Conservation (phyloP, 768 basidiomycete species). For the Asterophora lycoperdoides region DNA sequence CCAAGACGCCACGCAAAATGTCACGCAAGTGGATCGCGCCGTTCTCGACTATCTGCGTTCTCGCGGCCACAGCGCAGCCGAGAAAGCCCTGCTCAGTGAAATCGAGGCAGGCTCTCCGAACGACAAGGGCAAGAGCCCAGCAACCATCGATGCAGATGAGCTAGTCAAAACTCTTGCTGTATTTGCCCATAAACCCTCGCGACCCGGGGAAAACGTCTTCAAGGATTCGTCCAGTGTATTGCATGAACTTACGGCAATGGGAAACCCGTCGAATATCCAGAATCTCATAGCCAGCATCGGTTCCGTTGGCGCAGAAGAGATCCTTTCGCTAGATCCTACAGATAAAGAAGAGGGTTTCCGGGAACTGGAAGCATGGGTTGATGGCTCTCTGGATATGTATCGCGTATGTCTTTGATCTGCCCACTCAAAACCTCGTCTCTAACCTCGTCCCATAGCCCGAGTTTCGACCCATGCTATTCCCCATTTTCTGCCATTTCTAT, state of each 20-base stretch:
- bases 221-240: conserved; percentile 64
- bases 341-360: conserved; percentile 84
- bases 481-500: conserved; percentile 97
- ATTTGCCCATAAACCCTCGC: conserved; percentile 63
- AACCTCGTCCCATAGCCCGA: conserved; percentile 59
- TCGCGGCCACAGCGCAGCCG: conserved; percentile 44
- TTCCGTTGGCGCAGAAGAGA: conserved; percentile 77
- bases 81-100: conserved; percentile 44
- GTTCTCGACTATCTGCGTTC: conserved; percentile 48
- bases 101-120: conserved; percentile 40
- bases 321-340: conserved; percentile 74
- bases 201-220: conserved; percentile 65
- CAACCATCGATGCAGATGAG: conserved; percentile 45
- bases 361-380: conserved; percentile 85
- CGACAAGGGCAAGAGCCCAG: conserved; percentile 38
- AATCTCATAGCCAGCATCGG: conserved; percentile 74
- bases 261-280: conserved; percentile 69
- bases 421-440: background rate
- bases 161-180: conserved; percentile 56
- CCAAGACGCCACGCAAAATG: conserved; percentile 31
- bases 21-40: conserved; percentile 37
- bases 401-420: conserved; percentile 44
- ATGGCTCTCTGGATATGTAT: conserved; percentile 90
- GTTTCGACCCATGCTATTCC: conserved; percentile 89
- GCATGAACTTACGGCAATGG: conserved; percentile 64